Percentiles rank a stretch among this genome's conserved stretches.
Evolutionary conservation across 2,329 filamentous ascomycete genomes (phyloP).

Genomic region (Aspergillus amoenus): DNA sequence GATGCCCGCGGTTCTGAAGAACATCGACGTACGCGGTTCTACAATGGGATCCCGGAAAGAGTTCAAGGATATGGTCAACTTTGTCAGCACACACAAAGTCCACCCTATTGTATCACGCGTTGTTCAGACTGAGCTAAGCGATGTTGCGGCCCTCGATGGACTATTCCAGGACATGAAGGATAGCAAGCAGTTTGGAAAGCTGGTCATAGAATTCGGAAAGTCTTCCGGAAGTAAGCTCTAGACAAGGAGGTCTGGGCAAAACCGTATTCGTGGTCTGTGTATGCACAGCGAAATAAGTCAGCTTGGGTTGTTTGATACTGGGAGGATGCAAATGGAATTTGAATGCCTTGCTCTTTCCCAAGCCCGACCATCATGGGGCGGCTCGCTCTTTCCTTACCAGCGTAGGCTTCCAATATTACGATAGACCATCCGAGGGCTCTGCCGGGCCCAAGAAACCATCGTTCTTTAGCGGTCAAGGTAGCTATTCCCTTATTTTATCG

Average conservation of each 20-base stretch:
- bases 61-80: slow-evolving; percentile 86
- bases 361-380: background rate
- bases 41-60: slow-evolving; percentile 92
- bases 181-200: slow-evolving; percentile 85
- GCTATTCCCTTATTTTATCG: slow-evolving; percentile 15
- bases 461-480: slow-evolving; percentile 13
- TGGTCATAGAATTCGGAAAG: slow-evolving; percentile 71
- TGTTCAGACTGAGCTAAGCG: slow-evolving; percentile 66
- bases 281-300: background rate
- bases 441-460: slow-evolving; percentile 1
- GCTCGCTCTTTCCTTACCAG: slow-evolving; percentile 5
- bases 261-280: background rate
- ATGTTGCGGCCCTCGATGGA: slow-evolving; percentile 73
- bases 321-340: background rate
- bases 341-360: slow-evolving; percentile 1
- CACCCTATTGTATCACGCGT: slow-evolving; percentile 74
- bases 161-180: slow-evolving; percentile 87
- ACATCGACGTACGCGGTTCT: slow-evolving; percentile 79
- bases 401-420: background rate
- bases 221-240: slow-evolving; percentile 40
- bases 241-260: background rate
- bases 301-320: background rate
- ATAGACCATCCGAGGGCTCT: background rate
- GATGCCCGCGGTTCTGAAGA: slow-evolving; percentile 81
- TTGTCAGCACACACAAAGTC: slow-evolving; percentile 72